A percentile compares a stretch with the other conserved stretches of the same genome.
Evolutionary conservation across 805 yeast genomes (phyloP).

Genomic region (Zygosaccharomyces siamensis): DNA sequence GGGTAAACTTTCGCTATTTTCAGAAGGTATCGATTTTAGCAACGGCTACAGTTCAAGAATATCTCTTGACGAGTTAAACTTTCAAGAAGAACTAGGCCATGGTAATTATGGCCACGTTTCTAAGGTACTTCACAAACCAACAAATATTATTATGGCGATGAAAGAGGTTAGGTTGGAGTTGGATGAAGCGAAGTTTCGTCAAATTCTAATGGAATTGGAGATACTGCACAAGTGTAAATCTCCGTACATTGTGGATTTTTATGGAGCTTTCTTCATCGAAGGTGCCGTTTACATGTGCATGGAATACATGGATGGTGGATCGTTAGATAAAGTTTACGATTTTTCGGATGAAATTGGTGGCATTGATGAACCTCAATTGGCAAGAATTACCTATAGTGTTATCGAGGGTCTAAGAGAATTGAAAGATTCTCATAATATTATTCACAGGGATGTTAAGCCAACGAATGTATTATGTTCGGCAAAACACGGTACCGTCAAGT

Average conservation of each 20-base stretch:
- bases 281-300: conserved; percentile 98
- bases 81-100: conserved; percentile 83
- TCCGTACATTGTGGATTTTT: conserved; percentile 90
- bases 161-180: conserved; percentile 91
- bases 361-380: conserved; percentile 72
- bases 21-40: conserved; percentile 86
- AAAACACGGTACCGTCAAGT: conserved; percentile 71
- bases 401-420: conserved; percentile 76
- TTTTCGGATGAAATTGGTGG: conserved; percentile 45
- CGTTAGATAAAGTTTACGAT: conserved; percentile 79
- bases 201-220: conserved; percentile 93
- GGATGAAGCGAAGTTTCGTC: conserved; percentile 90
- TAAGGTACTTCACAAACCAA: conserved; percentile 89
- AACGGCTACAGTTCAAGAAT: conserved; percentile 85
- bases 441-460: conserved; percentile 95
- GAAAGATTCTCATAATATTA: conserved; percentile 86
- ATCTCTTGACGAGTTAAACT: conserved; percentile 75
- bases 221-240: conserved; percentile 86
- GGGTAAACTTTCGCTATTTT: conserved; percentile 87
- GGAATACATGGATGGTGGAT: conserved; percentile 97
- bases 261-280: conserved; percentile 95
- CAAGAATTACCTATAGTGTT: conserved; percentile 73
- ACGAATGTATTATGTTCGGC: conserved; percentile 84
- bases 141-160: conserved; percentile 92
- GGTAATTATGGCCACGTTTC: conserved; percentile 97